Percentiles rank a stretch among this genome's conserved stretches.
These are phyloP conservation scores for Neopestalotiopsis clavispora DNA, from an alignment of 2,329 filamentous ascomycete genomes.

Conservation along the genomic window DNA sequence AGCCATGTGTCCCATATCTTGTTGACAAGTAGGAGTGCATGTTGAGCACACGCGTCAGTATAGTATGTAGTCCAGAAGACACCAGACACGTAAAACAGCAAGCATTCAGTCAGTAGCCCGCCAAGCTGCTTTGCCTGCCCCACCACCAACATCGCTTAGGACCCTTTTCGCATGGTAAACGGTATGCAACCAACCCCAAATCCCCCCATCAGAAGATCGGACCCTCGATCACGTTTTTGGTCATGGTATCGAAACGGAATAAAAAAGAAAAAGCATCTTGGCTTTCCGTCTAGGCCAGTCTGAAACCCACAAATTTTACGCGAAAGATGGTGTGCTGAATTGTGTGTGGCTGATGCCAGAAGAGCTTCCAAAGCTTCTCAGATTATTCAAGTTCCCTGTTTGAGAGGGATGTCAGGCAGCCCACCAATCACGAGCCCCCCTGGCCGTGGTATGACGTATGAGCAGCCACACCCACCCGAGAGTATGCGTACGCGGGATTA, in stretches of 20 bases:
- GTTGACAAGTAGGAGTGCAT: no score
- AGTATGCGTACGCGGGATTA: neutral
- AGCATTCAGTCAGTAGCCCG: neutral
- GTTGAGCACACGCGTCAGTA: no score
- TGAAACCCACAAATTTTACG: neutral
- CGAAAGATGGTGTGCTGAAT: neutral
- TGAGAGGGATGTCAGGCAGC: neutral
- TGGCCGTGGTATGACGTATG: conserved; percentile 9
- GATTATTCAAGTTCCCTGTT: conserved; percentile 10
- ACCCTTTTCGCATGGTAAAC: neutral
- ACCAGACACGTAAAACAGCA: no score
- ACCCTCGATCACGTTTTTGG: neutral
- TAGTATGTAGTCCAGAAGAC: no score
- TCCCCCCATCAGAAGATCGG: neutral
- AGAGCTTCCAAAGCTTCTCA: neutral
- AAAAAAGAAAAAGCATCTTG: neutral
- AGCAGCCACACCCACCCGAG: conserved; percentile 10
- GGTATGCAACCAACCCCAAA: neutral
- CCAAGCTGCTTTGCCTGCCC: neutral
- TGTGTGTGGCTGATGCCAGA: conserved; percentile 10
- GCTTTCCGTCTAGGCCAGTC: neutral
- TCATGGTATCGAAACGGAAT: neutral
- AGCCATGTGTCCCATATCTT: no score
- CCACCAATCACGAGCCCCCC: neutral
- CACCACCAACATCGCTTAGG: neutral